Percentiles rank a stretch among this genome's conserved stretches.
Evolutionary conservation across 2,329 filamentous ascomycete species (phyloP).

Genomic region (Ceratocystis diversiconidia): DNA sequence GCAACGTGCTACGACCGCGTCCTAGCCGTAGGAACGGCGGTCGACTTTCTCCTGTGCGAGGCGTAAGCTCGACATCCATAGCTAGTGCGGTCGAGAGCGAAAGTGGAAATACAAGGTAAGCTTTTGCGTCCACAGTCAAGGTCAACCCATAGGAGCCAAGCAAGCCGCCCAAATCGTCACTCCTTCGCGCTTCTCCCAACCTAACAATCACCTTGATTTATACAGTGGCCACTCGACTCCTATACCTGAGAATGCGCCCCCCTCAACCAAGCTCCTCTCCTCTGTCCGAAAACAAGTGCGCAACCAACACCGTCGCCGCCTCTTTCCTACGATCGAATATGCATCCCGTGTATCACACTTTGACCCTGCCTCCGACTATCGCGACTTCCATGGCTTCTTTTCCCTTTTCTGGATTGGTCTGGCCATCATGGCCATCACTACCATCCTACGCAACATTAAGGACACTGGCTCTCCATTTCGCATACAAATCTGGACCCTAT

Average conservation of each 20-base stretch:
- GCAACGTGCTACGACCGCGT: slow-evolving; percentile 10
- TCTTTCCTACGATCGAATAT: slow-evolving; percentile 91
- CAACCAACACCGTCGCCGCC: slow-evolving; percentile 62
- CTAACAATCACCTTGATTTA: background rate
- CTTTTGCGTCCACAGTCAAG: background rate
- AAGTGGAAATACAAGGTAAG: slow-evolving; percentile 14
- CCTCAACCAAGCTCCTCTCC: slow-evolving; percentile 74
- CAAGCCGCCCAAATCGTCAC: background rate
- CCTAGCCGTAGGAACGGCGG: background rate
- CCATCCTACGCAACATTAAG: slow-evolving; percentile 83
- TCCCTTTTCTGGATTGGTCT: slow-evolving; percentile 95
- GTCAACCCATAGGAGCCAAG: background rate
- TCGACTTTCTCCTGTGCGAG: slow-evolving; percentile 8
- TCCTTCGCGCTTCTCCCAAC: background rate
- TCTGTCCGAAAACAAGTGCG: slow-evolving; percentile 71
- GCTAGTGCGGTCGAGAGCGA: slow-evolving; percentile 9
- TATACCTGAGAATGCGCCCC: slow-evolving; percentile 77
- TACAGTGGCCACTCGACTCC: slow-evolving; percentile 68
- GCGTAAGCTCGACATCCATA: slow-evolving; percentile 6
- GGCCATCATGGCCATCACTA: slow-evolving; percentile 91
- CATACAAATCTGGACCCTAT: slow-evolving; percentile 74
- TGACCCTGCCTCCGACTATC: slow-evolving; percentile 79
- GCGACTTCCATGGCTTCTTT: slow-evolving; percentile 94
- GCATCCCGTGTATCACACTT: slow-evolving; percentile 86
- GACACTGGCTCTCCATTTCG: slow-evolving; percentile 80